Conservation (phyloP, 768 basidiomycete genomes). For the Bullera alba region DNA sequence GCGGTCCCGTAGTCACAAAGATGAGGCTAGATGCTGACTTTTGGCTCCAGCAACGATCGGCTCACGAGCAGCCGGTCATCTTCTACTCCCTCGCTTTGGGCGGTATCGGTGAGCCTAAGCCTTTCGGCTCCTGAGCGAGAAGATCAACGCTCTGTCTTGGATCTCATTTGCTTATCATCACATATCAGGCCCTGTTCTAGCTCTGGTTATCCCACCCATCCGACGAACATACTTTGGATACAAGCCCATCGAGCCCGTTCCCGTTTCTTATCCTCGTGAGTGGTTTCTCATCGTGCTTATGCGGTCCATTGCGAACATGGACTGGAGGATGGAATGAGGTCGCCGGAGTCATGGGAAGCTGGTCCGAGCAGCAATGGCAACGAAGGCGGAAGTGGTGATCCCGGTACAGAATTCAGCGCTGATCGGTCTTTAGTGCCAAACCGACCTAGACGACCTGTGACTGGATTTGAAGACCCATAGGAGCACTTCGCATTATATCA, state of each 20-base stretch:
- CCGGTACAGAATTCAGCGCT: not conserved
- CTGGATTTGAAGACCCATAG: slow-evolving; percentile 63
- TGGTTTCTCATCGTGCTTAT: no score
- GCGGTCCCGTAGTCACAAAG: not conserved
- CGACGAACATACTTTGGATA: slow-evolving; percentile 64
- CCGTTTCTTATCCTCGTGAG: slow-evolving; percentile 73
- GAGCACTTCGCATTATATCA: no score
- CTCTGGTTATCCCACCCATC: slow-evolving; percentile 68
- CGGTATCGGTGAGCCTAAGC: slow-evolving; percentile 42
- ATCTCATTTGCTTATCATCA: not conserved
- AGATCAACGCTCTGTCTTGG: not conserved
- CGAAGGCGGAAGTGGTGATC: no score
- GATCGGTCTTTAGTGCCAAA: slow-evolving; percentile 55
- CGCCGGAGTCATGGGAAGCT: no score
- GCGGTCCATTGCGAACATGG: no score
- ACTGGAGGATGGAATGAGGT: no score
- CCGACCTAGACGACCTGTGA: slow-evolving; percentile 60
- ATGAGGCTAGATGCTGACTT: not conserved
- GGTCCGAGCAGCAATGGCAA: no score
- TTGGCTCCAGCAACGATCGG: slow-evolving; percentile 66
- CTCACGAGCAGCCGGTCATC: slow-evolving; percentile 83
- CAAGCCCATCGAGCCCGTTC: slow-evolving; percentile 58
- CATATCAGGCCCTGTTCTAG: slow-evolving; percentile 60
- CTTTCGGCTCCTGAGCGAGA: not conserved
- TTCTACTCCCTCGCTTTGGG: slow-evolving; percentile 80